Conservation (phyloP, 805 yeast genomes). For the Lipomyces yamadae region DNA sequence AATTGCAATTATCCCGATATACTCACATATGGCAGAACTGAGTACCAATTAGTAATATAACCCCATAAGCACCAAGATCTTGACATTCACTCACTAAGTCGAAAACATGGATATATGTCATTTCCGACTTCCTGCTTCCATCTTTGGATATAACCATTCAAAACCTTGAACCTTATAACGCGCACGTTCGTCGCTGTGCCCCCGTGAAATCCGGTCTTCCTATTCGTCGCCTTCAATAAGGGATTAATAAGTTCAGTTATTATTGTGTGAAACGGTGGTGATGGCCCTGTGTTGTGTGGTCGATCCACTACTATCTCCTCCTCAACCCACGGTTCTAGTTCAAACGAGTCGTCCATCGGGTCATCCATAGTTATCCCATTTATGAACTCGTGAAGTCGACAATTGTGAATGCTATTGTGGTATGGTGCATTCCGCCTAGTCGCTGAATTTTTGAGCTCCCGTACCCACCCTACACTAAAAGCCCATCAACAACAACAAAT, state of each 20-base stretch:
- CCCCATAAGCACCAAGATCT: background rate
- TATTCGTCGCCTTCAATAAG: conserved; percentile 46
- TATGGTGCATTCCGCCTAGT: too few species aligned
- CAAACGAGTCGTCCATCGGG: background rate
- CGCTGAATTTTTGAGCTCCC: too few species aligned
- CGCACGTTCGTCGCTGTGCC: conserved; percentile 26
- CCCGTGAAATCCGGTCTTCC: conserved; percentile 36
- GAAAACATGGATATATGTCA: conserved; percentile 69
- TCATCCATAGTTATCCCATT: conserved; percentile 1
- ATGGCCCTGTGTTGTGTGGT: conserved; percentile 50
- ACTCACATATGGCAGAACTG: conserved; percentile 38
- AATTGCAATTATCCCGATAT: too few species aligned
- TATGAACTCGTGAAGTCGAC: background rate
- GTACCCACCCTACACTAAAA: too few species aligned
- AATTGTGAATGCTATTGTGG: background rate
- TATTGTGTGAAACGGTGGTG: conserved; percentile 51
- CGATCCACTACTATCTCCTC: background rate
- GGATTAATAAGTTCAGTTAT: conserved; percentile 53
- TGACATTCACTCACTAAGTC: conserved; percentile 48
- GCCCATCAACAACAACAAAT: too few species aligned
- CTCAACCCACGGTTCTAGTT: background rate
- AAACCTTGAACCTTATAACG: background rate
- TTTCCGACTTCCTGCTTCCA: conserved; percentile 64
- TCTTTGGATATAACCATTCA: conserved; percentile 49
- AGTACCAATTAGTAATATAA: background rate